Evolutionary conservation across 2,329 filamentous ascomycete genomes (phyloP), one percentile per base, ranked within the genome.

Genomic region (Helotiales sp.): DNA sequence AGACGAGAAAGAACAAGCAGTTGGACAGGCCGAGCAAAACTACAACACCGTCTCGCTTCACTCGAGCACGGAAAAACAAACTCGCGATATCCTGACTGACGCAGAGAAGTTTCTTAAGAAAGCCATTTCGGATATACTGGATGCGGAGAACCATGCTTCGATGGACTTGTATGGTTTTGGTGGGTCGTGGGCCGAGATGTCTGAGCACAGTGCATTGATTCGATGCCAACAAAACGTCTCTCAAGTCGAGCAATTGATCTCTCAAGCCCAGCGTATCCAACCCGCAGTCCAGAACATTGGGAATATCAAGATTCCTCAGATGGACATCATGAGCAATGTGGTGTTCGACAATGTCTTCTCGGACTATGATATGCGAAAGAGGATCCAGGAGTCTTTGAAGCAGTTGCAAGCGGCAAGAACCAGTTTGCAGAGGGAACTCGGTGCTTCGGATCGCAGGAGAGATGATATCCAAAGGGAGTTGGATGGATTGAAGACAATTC

Each of bases 301-400:
- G 0, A 63, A 74, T 0, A 78, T 85, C 22, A 75, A 75, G 22
- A 82, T 86, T 55, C 80, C 81, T 0, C 78, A 82, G 47, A 82
- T 83, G 0, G 79, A 75, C 63, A 78, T 85, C 15, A 79, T 86
- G 74, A 78, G 78, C 7, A 84, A 87, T 67, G 78, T 87, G 2
- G 78, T 86, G n/a, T 86, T 86, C 70, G 83, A 87, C 71, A 86
- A 85, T 59, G 81, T 86, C 65, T 84, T 85, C 71, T 80, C 79
- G 8, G 84, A 87, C 11, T 65, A 81, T 83, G 78, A 79, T 2
- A 85, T 86, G 74, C 83, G 84, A 68, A 79, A 84, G 13, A 80
- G 85, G 74, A 83, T 88, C 67, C 82, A 84, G 71, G 73, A 78
- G 17, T 82, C 80, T 5, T 28, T 54, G 28, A 32, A 24, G 2